A percentile compares a stretch with the other conserved stretches of the same genome.
Conservation (phyloP, 179 eudicot genomes). For the Kewa caespitosa region DNA sequence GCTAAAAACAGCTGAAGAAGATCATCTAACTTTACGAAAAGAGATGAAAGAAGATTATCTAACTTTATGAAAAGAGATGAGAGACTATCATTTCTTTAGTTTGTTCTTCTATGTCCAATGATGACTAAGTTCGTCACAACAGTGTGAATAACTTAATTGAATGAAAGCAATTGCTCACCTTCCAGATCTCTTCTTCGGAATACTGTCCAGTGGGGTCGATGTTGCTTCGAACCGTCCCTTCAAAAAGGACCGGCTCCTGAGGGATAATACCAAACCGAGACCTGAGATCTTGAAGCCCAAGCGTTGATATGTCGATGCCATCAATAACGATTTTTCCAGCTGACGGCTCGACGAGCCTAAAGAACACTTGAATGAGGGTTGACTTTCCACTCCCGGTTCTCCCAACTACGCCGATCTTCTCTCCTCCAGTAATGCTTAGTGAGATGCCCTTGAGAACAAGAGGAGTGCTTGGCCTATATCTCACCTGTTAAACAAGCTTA, state of each 20-base stretch:
- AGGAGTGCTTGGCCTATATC: constrained; percentile 85
- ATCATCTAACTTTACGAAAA: too few relatives aligned
- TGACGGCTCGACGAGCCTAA: constrained; percentile 91
- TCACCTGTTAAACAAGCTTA: constrained; percentile 49
- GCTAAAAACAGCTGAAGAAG: too few relatives aligned
- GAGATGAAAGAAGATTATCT: too few relatives aligned
- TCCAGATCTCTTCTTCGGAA: constrained; percentile 95
- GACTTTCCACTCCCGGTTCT: constrained; percentile 96
- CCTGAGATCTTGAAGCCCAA: constrained; percentile 91
- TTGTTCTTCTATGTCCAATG: too few relatives aligned
- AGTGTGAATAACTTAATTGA: too few relatives aligned
- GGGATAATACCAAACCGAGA: constrained; percentile 98
- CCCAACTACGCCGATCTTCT: constrained; percentile 95
- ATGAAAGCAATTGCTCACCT: too few relatives aligned
- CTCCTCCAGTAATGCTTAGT: constrained; percentile 75
- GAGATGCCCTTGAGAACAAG: constrained; percentile 82
- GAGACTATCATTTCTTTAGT: too few relatives aligned
- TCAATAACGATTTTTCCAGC: constrained; percentile 75
- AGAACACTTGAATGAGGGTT: constrained; percentile 81
- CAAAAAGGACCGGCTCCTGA: constrained; percentile 94
- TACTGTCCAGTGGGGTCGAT: constrained; percentile 74
- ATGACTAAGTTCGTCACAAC: too few relatives aligned
- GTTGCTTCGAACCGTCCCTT: constrained; percentile 94
- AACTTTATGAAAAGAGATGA: too few relatives aligned
- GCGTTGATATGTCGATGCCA: constrained; percentile 56